Base-by-base conservation (phyloP, 2,329 filamentous ascomycete species). In the Leptodontidium sp. region DNA sequence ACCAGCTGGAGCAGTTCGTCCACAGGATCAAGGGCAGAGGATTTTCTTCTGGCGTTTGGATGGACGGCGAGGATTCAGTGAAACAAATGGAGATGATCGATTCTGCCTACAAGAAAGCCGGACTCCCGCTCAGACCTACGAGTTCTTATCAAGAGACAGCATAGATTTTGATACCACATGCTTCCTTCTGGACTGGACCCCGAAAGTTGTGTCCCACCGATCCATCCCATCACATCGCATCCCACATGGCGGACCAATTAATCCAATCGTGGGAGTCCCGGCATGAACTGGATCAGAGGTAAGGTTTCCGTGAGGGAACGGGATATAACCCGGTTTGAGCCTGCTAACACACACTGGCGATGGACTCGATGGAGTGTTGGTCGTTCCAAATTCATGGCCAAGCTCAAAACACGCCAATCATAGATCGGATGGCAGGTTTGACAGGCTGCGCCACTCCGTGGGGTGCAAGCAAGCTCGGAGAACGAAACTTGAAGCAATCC, bases 1-100 rank as follows among this genome's bases (percentile, higher is more conserved):
- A 84, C 72, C 80, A 83, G 77, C 77, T 86, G 38, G 83, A 86
- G 74, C 78, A 81, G 68, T 86, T 86, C 72, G 82, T 85, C 14
- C 81, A 85, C 74, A 76, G 75, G 40, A 71, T 86, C 58, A 80
- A 79, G 57, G 81, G 81, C 0, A 75, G 80, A 1, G 68, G 80
- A 64, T 78, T 77, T 3, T 75, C 79, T 7, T 76, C 79, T 4
- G 78, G 77, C 0, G 67, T 78, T 2, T 85, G 83, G 82, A 75
- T 85, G 8, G 73, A 75, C 17, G 72, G 71, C 1, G 80, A 83
- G 61, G 83, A 85, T 68, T 82, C 79, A 32, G 77, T 85, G 29
- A 73, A 74, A 24, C 81, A 81, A 78, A 84, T 83, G 81, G 79
- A 74, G 75, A 82, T 82, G 77, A 74, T 86, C 38, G 84, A 86